Percentiles rank a stretch among this genome's conserved stretches.
phyloP scores from a whole-genome alignment of 768 basidiomycete species.

The Cyathus striatus region DNA sequence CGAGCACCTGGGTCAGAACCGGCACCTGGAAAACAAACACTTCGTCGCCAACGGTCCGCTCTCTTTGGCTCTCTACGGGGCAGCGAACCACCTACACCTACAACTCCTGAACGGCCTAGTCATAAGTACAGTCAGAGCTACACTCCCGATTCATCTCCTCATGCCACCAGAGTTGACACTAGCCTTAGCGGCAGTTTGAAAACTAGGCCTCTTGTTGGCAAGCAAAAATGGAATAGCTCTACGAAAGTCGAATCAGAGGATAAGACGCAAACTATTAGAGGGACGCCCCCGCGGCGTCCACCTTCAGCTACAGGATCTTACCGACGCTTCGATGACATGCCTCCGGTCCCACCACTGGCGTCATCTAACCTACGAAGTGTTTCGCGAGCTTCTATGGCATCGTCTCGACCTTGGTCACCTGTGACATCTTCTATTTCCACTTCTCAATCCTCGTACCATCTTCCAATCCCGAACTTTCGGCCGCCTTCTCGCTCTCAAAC shows the following conservation, averaged over 20 bases:
- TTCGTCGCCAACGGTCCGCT: slow-evolving; percentile 61
- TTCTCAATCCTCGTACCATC: slow-evolving; percentile 43
- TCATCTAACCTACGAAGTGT: slow-evolving; percentile 58
- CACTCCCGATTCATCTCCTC: slow-evolving; percentile 66
- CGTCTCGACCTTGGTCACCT: slow-evolving; percentile 79
- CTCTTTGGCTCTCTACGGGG: slow-evolving; percentile 48
- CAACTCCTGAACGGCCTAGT: slow-evolving; percentile 50
- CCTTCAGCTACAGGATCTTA: slow-evolving; percentile 42
- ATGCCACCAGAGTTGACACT: slow-evolving; percentile 22
- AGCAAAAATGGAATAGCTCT: slow-evolving; percentile 76
- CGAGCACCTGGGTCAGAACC: slow-evolving; percentile 56
- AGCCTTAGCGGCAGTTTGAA: slow-evolving; percentile 35
- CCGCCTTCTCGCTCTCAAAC: slow-evolving; percentile 61
- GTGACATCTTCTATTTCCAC: slow-evolving; percentile 68
- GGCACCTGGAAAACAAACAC: slow-evolving; percentile 17
- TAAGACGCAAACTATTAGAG: slow-evolving; percentile 38
- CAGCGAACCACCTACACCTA: slow-evolving; percentile 35
- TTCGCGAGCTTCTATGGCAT: slow-evolving; percentile 71
- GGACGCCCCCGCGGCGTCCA: slow-evolving; percentile 44
- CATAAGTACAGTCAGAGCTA: slow-evolving; percentile 72
- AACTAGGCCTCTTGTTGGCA: slow-evolving; percentile 18
- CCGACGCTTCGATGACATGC: slow-evolving; percentile 25
- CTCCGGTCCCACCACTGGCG: slow-evolving; percentile 41
- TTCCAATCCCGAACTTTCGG: slow-evolving; percentile 32
- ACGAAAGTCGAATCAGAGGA: slow-evolving; percentile 66